Conservation (phyloP, 2,329 filamentous ascomycete genomes). For the Sclerotinia nivalis region DNA sequence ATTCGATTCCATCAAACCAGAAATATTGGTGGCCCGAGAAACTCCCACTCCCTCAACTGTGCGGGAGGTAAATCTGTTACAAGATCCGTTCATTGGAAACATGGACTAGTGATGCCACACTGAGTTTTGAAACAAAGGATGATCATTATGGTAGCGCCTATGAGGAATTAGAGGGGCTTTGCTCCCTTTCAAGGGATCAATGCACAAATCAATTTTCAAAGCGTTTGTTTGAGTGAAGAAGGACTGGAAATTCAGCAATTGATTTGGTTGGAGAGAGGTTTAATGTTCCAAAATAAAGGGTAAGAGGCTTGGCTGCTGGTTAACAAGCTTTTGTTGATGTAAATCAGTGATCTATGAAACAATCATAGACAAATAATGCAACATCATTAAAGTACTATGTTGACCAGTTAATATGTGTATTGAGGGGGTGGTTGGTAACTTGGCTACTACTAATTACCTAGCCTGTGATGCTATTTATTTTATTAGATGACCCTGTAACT, state of each 20-base stretch:
- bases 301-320: neutral
- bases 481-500: too few relatives aligned
- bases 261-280: neutral
- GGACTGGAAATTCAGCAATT: neutral
- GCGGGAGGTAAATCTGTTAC: conserved; percentile 17
- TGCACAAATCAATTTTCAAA: neutral
- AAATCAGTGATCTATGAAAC: neutral
- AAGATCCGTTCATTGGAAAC: conserved; percentile 20
- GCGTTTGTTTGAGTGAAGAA: neutral
- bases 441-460: neutral
- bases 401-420: neutral
- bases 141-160: conserved; percentile 10
- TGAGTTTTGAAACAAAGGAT: conserved; percentile 21
- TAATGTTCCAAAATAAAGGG: neutral
- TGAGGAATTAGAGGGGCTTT: neutral
- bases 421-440: neutral
- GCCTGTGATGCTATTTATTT: neutral
- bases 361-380: neutral
- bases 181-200: conserved; percentile 4
- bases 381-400: neutral
- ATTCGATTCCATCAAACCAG: neutral
- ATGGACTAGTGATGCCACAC: neutral
- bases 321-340: neutral
- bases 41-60: conserved; percentile 4
- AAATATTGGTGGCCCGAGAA: neutral